Evolutionary conservation across 139 green algal genomes (phyloP).

Genomic region (Tetraselmis chui): DNA sequence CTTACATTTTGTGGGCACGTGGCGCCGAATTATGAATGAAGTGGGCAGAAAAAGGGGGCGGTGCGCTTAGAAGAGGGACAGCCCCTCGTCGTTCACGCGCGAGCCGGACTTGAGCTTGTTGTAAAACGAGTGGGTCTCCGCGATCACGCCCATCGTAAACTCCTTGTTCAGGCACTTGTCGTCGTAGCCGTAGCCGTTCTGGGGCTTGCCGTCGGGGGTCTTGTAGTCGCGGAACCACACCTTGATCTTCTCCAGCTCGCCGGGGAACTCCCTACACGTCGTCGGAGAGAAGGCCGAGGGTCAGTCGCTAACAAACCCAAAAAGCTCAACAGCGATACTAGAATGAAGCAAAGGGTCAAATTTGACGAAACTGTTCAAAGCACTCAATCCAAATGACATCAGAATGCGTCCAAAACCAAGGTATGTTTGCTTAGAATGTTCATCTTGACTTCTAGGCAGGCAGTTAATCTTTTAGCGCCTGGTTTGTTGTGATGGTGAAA

Average conservation of each 20-base stretch:
- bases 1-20: too few relatives aligned
- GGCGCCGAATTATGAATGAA: too few relatives aligned
- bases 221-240: slow-evolving; percentile 99
- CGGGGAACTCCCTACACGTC: slow-evolving; percentile 81
- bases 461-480: too few relatives aligned
- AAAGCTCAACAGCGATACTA: too few relatives aligned
- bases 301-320: too few relatives aligned
- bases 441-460: too few relatives aligned
- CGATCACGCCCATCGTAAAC: slow-evolving; percentile 53
- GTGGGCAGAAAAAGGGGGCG: background rate
- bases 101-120: background rate
- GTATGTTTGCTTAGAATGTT: too few relatives aligned
- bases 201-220: slow-evolving; percentile 94
- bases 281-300: background rate
- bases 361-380: too few relatives aligned
- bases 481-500: too few relatives aligned
- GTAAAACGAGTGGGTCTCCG: background rate
- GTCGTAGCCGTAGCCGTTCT: slow-evolving; percentile 90
- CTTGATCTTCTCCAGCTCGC: slow-evolving; percentile 85
- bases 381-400: too few relatives aligned
- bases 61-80: background rate
- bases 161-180: slow-evolving; percentile 83
- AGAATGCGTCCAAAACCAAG: too few relatives aligned
- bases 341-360: too few relatives aligned
- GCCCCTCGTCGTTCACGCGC: background rate